These are phyloP conservation scores for Terfezia boudieri DNA, from an alignment of 495 filamentous ascomycete species.

Conservation along the genomic window DNA sequence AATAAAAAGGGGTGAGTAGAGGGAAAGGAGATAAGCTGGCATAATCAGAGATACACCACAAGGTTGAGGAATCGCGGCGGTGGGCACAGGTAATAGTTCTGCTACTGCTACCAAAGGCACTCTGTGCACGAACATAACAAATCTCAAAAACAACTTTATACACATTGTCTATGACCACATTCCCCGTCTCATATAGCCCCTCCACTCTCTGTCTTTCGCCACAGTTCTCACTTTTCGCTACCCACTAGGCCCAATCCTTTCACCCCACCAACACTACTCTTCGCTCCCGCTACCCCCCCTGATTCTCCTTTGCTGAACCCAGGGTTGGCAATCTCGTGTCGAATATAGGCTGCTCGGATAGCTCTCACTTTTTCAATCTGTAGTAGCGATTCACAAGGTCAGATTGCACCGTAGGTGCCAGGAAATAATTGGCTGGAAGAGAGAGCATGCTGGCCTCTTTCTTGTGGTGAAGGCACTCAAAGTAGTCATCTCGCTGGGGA, in stretches of 20 bases:
- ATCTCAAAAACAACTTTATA: too few relatives aligned
- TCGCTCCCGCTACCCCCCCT: slow-evolving; percentile 18
- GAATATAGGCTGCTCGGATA: slow-evolving; percentile 72
- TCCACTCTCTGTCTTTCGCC: too few relatives aligned
- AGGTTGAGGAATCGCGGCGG: too few relatives aligned
- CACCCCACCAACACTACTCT: slow-evolving; percentile 43
- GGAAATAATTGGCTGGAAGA: not conserved
- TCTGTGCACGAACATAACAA: too few relatives aligned
- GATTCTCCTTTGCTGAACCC: slow-evolving; percentile 46
- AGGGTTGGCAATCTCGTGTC: slow-evolving; percentile 49
- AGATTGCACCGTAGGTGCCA: slow-evolving; percentile 2
- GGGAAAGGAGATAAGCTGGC: too few relatives aligned
- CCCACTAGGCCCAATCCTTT: slow-evolving; percentile 61
- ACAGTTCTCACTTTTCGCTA: slow-evolving; percentile 34
- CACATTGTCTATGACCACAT: too few relatives aligned
- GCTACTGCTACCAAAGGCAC: too few relatives aligned
- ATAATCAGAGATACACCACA: too few relatives aligned
- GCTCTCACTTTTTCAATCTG: slow-evolving; percentile 56
- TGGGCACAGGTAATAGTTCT: too few relatives aligned
- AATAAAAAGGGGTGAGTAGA: not conserved
- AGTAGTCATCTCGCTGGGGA: slow-evolving; percentile 84
- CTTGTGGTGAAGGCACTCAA: slow-evolving; percentile 93
- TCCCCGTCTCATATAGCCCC: too few relatives aligned
- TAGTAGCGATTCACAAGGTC: not conserved
- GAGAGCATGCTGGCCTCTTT: slow-evolving; percentile 53